Evolutionary conservation across 441 rosid species (phyloP).

Genomic region (Isatis lusitanica): DNA sequence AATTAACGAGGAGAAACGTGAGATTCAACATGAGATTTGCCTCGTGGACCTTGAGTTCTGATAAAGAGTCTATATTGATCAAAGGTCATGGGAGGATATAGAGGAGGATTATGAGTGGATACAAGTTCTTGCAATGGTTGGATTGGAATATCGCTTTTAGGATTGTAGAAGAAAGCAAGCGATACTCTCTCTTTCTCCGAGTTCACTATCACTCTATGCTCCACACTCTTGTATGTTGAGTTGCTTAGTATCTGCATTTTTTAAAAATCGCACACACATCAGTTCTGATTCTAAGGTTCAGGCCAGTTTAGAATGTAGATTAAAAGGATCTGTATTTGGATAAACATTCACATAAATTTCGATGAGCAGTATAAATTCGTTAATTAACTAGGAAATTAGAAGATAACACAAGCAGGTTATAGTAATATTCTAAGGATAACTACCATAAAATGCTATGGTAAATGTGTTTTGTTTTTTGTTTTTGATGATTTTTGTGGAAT

Average conservation of each 20-base stretch:
- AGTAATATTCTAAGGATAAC: background rate
- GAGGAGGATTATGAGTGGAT: conserved; percentile 50
- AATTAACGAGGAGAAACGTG: conserved; percentile 51
- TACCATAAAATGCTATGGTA: background rate
- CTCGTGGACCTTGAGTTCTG: conserved; percentile 68
- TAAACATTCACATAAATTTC: background rate
- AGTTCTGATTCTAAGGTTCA: background rate
- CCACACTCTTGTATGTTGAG: conserved; percentile 79
- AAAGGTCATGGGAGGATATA: conserved; percentile 74
- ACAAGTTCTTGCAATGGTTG: conserved; percentile 70
- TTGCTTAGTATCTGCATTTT: conserved; percentile 73
- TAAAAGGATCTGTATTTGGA: background rate
- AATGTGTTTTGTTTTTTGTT: background rate
- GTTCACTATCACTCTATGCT: conserved; percentile 84
- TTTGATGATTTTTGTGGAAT: too few species aligned
- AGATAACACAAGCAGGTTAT: background rate
- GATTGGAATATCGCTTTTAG: conserved; percentile 74
- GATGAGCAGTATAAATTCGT: background rate
- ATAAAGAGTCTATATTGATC: conserved; percentile 79
- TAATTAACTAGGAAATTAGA: background rate
- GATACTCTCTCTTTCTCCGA: conserved; percentile 65
- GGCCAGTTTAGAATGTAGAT: background rate
- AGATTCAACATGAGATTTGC: conserved; percentile 83
- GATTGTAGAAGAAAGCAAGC: conserved; percentile 89
- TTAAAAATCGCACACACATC: background rate